Percentiles rank a stretch among this genome's conserved stretches.
phyloP scores from a whole-genome alignment of 1,284 basidiomycete species.

The Cutaneotrichosporon dermatis region DNA sequence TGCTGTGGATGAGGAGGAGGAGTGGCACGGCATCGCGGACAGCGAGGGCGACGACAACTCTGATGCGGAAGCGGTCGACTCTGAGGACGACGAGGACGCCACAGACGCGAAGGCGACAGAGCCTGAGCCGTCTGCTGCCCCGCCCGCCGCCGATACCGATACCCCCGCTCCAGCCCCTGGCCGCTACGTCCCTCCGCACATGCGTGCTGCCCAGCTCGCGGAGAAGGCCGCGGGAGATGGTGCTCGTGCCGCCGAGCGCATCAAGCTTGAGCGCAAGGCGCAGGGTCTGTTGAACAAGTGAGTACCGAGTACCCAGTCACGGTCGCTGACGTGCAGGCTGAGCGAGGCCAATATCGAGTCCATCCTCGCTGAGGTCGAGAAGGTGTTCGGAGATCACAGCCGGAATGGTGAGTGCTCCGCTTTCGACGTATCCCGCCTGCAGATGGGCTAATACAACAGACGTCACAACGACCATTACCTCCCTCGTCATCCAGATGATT shows the following conservation, averaged over 20 bases:
- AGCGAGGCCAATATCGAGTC: constrained; percentile 84
- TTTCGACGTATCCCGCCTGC: too few relatives aligned
- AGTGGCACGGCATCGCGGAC: constrained; percentile 3
- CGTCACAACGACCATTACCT: constrained; percentile 74
- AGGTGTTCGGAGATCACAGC: constrained; percentile 69
- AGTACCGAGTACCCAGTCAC: too few relatives aligned
- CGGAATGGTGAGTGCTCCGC: constrained; percentile 66
- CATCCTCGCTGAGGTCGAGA: constrained; percentile 73
- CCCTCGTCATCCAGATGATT: constrained; percentile 75
- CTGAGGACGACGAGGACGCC: constrained; percentile 19
- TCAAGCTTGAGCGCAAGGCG: constrained; percentile 69
- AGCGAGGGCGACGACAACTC: constrained; percentile 14
- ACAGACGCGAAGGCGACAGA: constrained; percentile 11
- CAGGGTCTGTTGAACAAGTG: constrained; percentile 87
- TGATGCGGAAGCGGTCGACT: constrained; percentile 8
- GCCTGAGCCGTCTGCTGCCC: background rate
- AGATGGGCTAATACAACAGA: too few relatives aligned
- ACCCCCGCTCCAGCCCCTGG: constrained; percentile 11
- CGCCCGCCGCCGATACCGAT: too few relatives aligned
- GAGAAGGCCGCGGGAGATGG: constrained; percentile 37
- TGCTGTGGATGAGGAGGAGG: constrained; percentile 13
- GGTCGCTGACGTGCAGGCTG: constrained; percentile 57
- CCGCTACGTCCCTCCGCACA: constrained; percentile 54
- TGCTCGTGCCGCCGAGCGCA: constrained; percentile 54
- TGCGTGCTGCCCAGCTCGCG: constrained; percentile 48